phyloP scores from a whole-genome alignment of 78 protist genomes.

The Speleostelium caveatum region DNA sequence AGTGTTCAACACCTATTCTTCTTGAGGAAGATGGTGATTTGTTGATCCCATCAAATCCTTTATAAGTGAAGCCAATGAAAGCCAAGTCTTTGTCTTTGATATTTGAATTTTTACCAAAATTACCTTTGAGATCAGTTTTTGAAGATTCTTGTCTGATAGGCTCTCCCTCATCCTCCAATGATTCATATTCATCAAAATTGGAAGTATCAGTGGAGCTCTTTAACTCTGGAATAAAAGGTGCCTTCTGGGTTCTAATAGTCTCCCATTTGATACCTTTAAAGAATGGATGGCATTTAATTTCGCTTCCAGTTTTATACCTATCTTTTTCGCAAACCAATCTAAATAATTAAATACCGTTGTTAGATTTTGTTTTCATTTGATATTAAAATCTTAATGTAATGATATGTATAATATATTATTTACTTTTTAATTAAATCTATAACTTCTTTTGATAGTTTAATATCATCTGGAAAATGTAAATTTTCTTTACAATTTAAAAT shows the following conservation, averaged over 20 bases:
- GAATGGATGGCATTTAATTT: conserved; percentile 92
- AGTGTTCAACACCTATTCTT: conserved; percentile 37
- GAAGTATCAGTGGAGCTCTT: conserved; percentile 71
- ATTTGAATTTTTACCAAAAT: conserved; percentile 23
- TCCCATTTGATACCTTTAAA: conserved; percentile 89
- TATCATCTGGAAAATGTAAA: conserved; percentile 55
- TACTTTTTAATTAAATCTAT: conserved; percentile 83
- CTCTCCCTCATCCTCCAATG: conserved; percentile 1
- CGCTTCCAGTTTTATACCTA: conserved; percentile 57
- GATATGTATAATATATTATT: not conserved
- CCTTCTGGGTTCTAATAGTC: conserved; percentile 38
- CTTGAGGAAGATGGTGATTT: conserved; percentile 34
- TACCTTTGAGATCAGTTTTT: not conserved
- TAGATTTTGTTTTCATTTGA: not conserved
- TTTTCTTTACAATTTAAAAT: conserved; percentile 79
- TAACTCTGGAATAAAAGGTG: conserved; percentile 81
- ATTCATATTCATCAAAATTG: conserved; percentile 65
- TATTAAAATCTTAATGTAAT: not conserved
- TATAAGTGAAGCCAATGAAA: conserved; percentile 68
- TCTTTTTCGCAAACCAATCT: conserved; percentile 77
- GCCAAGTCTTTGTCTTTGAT: conserved; percentile 70
- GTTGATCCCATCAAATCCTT: conserved; percentile 69
- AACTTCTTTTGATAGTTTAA: conserved; percentile 68
- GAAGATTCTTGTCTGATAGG: not conserved
- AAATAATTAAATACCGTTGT: not conserved